Evolutionary conservation across 1,139 yeast genomes (phyloP).

Genomic region (Scheffersomyces titani): DNA sequence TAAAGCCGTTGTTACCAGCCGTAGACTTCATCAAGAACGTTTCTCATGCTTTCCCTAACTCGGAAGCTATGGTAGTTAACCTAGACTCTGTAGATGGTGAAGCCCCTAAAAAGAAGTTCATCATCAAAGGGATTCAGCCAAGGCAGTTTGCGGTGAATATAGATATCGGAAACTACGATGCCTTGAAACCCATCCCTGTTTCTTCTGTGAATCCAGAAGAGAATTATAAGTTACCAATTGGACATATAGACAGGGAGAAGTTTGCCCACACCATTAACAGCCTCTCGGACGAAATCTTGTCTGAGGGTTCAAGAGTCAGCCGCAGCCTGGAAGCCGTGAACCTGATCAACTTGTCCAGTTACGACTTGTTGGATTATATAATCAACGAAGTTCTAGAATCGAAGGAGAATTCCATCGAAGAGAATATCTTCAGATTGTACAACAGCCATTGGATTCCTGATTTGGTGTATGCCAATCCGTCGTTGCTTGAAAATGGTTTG

Average conservation of each 20-base stretch:
- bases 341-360: conserved; percentile 30
- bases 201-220: conserved; percentile 13
- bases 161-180: conserved; percentile 49
- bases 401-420: conserved; percentile 23
- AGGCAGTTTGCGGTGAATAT: conserved; percentile 46
- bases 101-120: conserved; percentile 67
- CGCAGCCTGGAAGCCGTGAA: conserved; percentile 14
- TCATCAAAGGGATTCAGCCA: conserved; percentile 79
- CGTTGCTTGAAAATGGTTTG: conserved; percentile 37
- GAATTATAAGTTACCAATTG: conserved; percentile 30
- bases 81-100: conserved; percentile 50
- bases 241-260: conserved; percentile 38
- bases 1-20: conserved; percentile 77
- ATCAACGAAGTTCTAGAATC: conserved; percentile 30
- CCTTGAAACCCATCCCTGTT: conserved; percentile 27
- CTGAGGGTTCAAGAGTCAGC: conserved; percentile 21
- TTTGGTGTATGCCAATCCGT: conserved; percentile 43
- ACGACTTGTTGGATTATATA: conserved; percentile 35
- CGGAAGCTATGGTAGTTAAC: conserved; percentile 88
- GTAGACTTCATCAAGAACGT: conserved; percentile 96
- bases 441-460: conserved; percentile 46
- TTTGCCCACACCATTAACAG: conserved; percentile 31
- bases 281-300: conserved; percentile 25
- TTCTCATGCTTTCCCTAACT: conserved; percentile 83
- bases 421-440: conserved; percentile 37